Conservation (phyloP, 257 asterid species). For the Nicotiana noctiflora region DNA sequence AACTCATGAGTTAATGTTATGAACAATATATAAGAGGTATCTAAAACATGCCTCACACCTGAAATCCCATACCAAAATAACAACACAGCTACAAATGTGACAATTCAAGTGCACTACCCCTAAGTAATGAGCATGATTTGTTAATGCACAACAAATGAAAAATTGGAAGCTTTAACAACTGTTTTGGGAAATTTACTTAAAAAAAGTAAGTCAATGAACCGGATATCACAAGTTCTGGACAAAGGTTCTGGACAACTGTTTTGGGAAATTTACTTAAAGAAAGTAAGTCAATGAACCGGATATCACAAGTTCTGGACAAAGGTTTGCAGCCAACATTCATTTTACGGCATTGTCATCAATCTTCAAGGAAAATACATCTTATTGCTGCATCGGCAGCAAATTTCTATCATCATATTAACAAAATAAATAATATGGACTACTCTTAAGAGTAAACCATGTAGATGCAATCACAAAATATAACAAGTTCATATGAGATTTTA, state of each 20-base stretch:
- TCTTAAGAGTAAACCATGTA: background rate
- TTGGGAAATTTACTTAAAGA: too few species aligned
- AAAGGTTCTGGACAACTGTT: too few species aligned
- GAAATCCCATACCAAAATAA: background rate
- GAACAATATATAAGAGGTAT: background rate
- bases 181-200: background rate
- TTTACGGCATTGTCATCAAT: background rate
- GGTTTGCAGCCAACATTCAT: background rate
- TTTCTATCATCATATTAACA: background rate
- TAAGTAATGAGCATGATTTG: background rate
- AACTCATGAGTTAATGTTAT: background rate
- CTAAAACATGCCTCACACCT: background rate
- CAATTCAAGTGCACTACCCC: background rate
- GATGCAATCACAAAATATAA: background rate
- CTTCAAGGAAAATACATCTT: background rate
- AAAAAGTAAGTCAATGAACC: background rate
- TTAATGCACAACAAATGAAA: background rate
- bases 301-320: background rate
- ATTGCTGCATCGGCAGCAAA: background rate
- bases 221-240: background rate
- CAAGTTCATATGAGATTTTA: background rate
- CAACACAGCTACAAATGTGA: background rate
- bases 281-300: background rate
- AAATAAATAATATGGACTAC: background rate
- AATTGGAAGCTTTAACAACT: background rate